phyloP scores from a whole-genome alignment of 257 asterid species.

The Solanum sitiens region DNA sequence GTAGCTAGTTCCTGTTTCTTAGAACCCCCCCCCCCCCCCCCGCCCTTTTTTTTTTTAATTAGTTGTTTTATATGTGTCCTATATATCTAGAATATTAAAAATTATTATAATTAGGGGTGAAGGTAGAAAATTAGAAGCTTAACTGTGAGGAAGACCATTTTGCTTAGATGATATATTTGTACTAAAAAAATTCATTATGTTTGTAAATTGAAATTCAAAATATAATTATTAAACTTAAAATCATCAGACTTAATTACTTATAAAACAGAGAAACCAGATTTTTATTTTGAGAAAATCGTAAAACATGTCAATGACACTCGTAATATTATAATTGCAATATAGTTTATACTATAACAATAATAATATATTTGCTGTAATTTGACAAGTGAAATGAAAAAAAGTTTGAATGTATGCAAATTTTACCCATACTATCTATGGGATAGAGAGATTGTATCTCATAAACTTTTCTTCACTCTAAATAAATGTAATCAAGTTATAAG shows the following conservation, averaged over 20 bases:
- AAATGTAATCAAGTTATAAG: not conserved
- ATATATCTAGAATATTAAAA: not conserved
- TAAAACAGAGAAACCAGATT: not conserved
- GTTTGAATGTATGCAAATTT: not conserved
- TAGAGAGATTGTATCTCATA: not conserved
- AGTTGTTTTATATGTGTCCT: not conserved
- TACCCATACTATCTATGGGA: not conserved
- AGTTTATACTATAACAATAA: not conserved
- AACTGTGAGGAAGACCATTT: not conserved
- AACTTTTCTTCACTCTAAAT: fast-evolving
- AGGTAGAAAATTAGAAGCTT: not conserved
- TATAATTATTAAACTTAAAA: not conserved
- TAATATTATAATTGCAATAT: not conserved
- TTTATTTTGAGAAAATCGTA: not conserved
- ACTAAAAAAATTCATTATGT: not conserved
- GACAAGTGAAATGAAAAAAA: fast-evolving
- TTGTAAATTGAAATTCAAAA: not conserved
- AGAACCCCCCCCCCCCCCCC: not conserved
- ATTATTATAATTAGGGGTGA: not conserved
- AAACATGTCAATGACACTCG: not conserved
- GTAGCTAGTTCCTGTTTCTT: not conserved
- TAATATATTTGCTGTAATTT: not conserved
- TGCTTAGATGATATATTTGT: not conserved
- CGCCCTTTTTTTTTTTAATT: not conserved
- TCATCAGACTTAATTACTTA: not conserved